A percentile compares a stretch with the other conserved stretches of the same genome.
These are phyloP conservation scores for Pseudognaphalium luteoalbum DNA, from an alignment of 129 eudicot species.

Conservation along the genomic window DNA sequence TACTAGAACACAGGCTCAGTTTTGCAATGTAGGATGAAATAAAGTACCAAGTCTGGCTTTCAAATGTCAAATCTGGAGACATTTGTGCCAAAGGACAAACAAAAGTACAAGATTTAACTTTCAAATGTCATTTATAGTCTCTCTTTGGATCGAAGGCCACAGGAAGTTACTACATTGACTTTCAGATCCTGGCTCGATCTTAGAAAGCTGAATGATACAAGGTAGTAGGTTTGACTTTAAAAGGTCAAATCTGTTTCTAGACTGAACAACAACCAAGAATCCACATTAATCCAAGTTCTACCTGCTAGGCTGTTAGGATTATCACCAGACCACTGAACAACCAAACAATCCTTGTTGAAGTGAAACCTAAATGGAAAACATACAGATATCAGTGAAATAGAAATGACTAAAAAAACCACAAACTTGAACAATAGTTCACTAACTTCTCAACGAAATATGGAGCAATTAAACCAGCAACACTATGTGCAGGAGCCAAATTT, in stretches of 20 bases:
- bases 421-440: slow-evolving; percentile 1
- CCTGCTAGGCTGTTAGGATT: slow-evolving; percentile 86
- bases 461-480: slow-evolving; percentile 65
- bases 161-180: neutral
- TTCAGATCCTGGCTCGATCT: neutral
- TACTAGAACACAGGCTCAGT: neutral
- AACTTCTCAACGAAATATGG: slow-evolving; percentile 62
- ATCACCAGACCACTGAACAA: slow-evolving; percentile 87
- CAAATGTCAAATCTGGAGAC: neutral
- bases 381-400: neutral
- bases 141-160: neutral
- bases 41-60: neutral
- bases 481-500: slow-evolving; percentile 70
- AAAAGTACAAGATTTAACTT: neutral
- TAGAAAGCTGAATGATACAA: neutral
- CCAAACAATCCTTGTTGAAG: slow-evolving; percentile 60
- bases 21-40: neutral
- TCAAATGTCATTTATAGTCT: neutral
- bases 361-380: slow-evolving; percentile 46
- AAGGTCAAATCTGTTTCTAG: neutral
- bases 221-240: neutral
- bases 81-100: neutral
- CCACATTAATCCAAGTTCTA: slow-evolving; percentile 8
- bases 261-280: neutral
- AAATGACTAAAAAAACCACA: slow-evolving; percentile 13